These are phyloP conservation scores for Suillus paluster DNA, from an alignment of 768 basidiomycete genomes.

Conservation along the genomic window DNA sequence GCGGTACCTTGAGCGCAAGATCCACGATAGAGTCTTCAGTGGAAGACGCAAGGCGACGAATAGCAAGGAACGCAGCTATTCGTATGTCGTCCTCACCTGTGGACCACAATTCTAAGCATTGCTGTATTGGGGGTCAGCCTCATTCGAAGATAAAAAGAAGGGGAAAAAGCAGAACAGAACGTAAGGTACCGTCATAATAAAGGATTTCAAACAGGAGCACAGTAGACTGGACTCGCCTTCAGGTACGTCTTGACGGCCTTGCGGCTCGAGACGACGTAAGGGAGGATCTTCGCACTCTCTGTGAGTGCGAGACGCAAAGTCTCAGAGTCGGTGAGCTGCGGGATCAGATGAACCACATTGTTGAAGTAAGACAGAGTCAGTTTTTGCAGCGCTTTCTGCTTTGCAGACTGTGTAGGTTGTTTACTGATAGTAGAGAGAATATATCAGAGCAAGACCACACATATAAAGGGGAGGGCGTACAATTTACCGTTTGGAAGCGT, in stretches of 20 bases:
- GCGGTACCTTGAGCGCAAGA: conserved; percentile 80
- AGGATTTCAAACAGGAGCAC: neutral
- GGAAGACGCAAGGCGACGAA: conserved; percentile 77
- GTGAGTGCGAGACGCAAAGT: conserved; percentile 70
- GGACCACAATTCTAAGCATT: conserved; percentile 85
- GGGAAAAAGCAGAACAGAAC: conserved; percentile 14
- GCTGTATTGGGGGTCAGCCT: conserved; percentile 44
- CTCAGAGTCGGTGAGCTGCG: conserved; percentile 72
- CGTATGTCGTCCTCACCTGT: conserved; percentile 79
- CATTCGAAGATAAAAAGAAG: neutral
- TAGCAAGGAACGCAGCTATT: conserved; percentile 84
- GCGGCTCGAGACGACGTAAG: conserved; percentile 83
- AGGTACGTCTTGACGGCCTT: conserved; percentile 87
- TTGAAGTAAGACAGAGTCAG: conserved; percentile 89
- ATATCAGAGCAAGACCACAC: neutral
- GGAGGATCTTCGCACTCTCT: conserved; percentile 88
- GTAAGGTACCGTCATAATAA: neutral
- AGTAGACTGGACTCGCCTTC: conserved; percentile 58
- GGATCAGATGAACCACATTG: conserved; percentile 80
- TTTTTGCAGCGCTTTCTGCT: conserved; percentile 85
- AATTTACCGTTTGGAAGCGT: conserved; percentile 81
- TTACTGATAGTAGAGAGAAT: conserved; percentile 57
- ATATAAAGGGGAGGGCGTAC: conserved; percentile 49
- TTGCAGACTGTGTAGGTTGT: conserved; percentile 77
- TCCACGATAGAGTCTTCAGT: conserved; percentile 84